Base-by-base conservation (phyloP, 345 rosid genomes). In the Pugionium cornutum region DNA sequence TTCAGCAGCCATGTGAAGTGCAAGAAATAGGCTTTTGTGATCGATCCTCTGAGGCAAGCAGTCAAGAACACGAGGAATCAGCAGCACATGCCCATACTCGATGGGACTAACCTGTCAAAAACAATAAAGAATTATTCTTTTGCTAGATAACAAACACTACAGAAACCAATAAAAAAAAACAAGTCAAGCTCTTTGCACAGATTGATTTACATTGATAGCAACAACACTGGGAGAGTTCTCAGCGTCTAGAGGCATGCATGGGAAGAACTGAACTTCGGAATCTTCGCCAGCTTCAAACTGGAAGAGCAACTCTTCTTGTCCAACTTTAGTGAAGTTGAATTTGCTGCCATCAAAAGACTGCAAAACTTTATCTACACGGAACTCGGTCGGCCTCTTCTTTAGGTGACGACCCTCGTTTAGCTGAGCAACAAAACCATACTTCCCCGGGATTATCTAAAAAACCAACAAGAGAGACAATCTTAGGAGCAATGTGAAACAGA, bases 381-480 rank as follows among this genome's bases (percentile, higher is more conserved):
- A 95, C 73, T 95, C 97, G 32, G 99, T 95, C 0, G 97, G 99
- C 82, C 99, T 82, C 81, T 95, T 95, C 89, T 95, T 88, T n/a
- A 95, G 76, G 80, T 91, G 99, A 50, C 99, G 96, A 35, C 99
- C 99, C 69, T 95, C 96, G 40, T 95, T 95, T 60, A 95, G 92
- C 87, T 95, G 97, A 67, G 99, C 99, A 53, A 95, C 69, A 73
- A 95, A 95, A n/a, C 99, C 96, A 76, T 77, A 78, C 52, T 70
- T 78, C 46, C 99, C 99, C 6, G 96, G 96, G 40, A 95, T 90
- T 62, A 95, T 89, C 99, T 94, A 58, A 18, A 68, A 29, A 66
- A 68, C 42, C 45, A 64, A 40, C 11, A 28, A 50, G 3, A 58
- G 53, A 33, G 2, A 6, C 53, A 31, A 50, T 39, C 34, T 33